phyloP scores from a whole-genome alignment of 345 rosid genomes.

The Boechera divaricarpa region DNA sequence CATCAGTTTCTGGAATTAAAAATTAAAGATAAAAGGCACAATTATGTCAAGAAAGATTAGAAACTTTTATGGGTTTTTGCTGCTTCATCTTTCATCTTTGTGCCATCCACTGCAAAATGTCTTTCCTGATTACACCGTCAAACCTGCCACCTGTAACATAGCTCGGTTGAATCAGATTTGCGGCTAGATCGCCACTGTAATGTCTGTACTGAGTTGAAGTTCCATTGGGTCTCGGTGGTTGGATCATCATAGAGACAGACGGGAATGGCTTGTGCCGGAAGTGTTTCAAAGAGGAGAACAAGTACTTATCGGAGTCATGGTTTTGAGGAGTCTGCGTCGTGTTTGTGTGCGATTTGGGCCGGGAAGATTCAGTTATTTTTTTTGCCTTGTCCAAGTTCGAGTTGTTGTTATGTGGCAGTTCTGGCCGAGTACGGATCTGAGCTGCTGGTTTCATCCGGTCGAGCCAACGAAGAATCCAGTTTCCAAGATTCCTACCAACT shows the following conservation, averaged over 20 bases:
- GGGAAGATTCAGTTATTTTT: conserved; percentile 47
- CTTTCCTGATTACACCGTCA: conserved; percentile 65
- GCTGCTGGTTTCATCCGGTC: conserved; percentile 92
- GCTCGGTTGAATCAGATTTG: conserved; percentile 38
- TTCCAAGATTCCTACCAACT: conserved; percentile 87
- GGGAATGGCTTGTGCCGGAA: conserved; percentile 63
- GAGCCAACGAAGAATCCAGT: conserved; percentile 88
- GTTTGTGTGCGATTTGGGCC: conserved; percentile 50
- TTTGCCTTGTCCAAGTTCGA: conserved; percentile 51
- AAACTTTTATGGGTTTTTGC: background rate
- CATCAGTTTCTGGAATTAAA: background rate
- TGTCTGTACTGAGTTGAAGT: conserved; percentile 66
- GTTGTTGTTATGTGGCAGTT: conserved; percentile 36
- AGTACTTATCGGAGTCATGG: conserved; percentile 58
- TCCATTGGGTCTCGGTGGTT: conserved; percentile 58
- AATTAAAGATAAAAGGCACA: background rate
- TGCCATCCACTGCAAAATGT: conserved; percentile 73
- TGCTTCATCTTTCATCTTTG: conserved; percentile 30
- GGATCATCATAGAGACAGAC: conserved; percentile 66
- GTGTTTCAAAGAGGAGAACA: conserved; percentile 57
- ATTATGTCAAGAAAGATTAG: background rate
- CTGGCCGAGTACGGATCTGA: conserved; percentile 59
- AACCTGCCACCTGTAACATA: conserved; percentile 42
- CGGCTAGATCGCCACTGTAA: conserved; percentile 38
- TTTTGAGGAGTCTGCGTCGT: conserved; percentile 46